These are phyloP conservation scores for Aureobasidium mangrovei DNA, from an alignment of 2,329 filamentous ascomycete species.

Conservation along the genomic window DNA sequence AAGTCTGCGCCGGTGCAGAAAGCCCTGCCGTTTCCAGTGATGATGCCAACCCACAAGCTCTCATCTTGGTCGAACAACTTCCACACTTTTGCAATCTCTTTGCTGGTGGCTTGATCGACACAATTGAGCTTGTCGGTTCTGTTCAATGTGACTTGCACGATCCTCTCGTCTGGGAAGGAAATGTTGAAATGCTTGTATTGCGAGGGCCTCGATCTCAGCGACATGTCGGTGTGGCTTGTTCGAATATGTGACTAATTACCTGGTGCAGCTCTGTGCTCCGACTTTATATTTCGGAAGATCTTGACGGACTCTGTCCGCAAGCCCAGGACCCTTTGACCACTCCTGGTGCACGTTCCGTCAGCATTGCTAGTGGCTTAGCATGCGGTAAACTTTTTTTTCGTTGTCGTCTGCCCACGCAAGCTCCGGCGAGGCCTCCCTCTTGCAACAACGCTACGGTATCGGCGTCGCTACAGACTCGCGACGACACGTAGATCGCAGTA, in stretches of 20 bases:
- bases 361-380: not conserved
- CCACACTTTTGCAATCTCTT: slow-evolving; percentile 42
- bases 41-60: slow-evolving; percentile 27
- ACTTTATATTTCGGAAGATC: no score
- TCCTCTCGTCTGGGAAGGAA: slow-evolving; percentile 38
- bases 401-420: not conserved
- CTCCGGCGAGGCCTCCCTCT: not conserved
- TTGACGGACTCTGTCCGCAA: no score
- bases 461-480: not conserved
- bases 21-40: slow-evolving; percentile 46
- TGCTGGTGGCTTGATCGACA: slow-evolving; percentile 29
- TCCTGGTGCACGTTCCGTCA: not conserved
- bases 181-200: slow-evolving; percentile 23
- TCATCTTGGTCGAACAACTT: slow-evolving; percentile 43
- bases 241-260: no score
- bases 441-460: not conserved
- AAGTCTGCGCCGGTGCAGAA: slow-evolving; percentile 50
- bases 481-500: not conserved
- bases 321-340: no score
- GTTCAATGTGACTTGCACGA: slow-evolving; percentile 43
- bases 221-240: not conserved
- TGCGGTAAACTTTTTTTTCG: not conserved
- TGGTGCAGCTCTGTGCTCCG: no score
- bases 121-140: slow-evolving; percentile 15
- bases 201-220: slow-evolving; percentile 2